These are phyloP conservation scores for Rhizopus microsporus DNA, from an alignment of 371 early-diverging fungal species.

Conservation along the genomic window DNA sequence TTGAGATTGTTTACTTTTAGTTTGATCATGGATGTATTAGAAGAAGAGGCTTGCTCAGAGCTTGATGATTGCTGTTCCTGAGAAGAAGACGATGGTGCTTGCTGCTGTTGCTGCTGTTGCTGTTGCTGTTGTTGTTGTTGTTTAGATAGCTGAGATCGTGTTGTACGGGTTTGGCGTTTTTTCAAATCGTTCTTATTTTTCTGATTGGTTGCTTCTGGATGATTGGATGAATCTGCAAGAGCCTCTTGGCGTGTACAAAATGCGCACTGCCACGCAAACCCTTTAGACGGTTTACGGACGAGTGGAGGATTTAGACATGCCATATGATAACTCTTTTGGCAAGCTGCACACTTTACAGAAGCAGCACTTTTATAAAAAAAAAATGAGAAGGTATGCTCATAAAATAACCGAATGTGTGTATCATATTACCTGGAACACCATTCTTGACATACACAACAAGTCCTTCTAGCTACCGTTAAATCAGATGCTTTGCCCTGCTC, in stretches of 20 bases:
- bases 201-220: not conserved
- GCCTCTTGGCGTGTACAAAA: constrained; percentile 54
- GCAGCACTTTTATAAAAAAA: constrained; percentile 34
- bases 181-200: not conserved
- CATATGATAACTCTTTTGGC: constrained; percentile 77
- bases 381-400: constrained; percentile 3
- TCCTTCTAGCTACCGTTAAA: constrained; percentile 68
- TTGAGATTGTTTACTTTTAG: constrained; percentile 5
- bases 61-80: not conserved
- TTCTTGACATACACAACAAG: constrained; percentile 74
- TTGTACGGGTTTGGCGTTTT: constrained; percentile 22
- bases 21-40: not conserved
- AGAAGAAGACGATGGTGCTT: not conserved
- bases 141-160: constrained; percentile 13
- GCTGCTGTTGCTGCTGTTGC: not conserved
- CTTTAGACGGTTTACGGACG: constrained; percentile 72
- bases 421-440: constrained; percentile 70
- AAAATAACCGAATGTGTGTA: not conserved
- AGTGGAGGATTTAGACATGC: constrained; percentile 77
- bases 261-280: constrained; percentile 83
- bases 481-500: constrained; percentile 81
- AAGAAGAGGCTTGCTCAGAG: not conserved
- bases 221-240: not conserved
- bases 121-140: constrained; percentile 4
- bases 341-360: constrained; percentile 70